Percentiles rank a stretch among this genome's conserved stretches.
Evolutionary conservation across 129 eudicot species (phyloP).

Genomic region (Flaveria bidentis): DNA sequence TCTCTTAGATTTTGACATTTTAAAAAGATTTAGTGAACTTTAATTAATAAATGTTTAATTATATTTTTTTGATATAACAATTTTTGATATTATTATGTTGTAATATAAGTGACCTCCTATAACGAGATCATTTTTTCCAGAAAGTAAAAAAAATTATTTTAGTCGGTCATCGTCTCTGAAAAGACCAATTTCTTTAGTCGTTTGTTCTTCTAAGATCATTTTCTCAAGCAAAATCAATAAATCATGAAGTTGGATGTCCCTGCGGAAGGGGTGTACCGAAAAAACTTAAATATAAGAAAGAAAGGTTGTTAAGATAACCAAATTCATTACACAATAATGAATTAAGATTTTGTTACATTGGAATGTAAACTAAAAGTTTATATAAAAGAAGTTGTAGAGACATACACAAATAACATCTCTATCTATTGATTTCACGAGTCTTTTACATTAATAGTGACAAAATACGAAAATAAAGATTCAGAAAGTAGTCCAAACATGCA

Average conservation of each 20-base stretch:
- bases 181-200: not conserved
- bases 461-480: too few species aligned
- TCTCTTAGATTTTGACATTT: not conserved
- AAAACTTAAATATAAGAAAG: too few species aligned
- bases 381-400: conserved; percentile 2
- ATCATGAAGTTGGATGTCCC: not conserved
- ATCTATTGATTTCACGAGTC: not conserved
- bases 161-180: not conserved
- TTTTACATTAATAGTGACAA: conserved; percentile 9
- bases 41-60: not conserved
- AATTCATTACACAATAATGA: too few species aligned
- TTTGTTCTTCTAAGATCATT: not conserved
- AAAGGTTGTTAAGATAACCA: too few species aligned
- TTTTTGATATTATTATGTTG: not conserved
- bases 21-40: not conserved
- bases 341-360: too few species aligned
- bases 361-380: too few species aligned
- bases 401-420: not conserved
- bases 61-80: not conserved
- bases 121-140: too few species aligned
- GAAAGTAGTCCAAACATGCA: not conserved
- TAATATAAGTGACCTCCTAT: not conserved
- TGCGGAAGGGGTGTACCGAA: not conserved
- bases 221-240: not conserved
- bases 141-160: too few species aligned